These are phyloP conservation scores for Clarireedia sp. DNA, from an alignment of 2,329 filamentous ascomycete species.

Conservation along the genomic window DNA sequence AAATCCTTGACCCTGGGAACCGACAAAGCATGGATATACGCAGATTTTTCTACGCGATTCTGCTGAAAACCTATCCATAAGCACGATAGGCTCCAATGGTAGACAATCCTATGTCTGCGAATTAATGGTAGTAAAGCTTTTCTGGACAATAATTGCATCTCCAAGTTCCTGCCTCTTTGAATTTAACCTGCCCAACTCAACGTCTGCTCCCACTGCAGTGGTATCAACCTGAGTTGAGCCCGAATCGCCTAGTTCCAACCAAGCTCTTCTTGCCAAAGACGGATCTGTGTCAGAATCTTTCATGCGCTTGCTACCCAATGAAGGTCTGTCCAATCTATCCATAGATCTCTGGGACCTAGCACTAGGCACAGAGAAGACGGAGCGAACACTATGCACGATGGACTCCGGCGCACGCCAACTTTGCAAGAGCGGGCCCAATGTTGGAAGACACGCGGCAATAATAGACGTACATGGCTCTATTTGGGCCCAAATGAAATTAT, in stretches of 20 bases:
- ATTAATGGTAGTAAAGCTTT: neutral
- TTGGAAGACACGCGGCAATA: neutral
- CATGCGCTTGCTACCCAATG: neutral
- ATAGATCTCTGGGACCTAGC: neutral
- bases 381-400: neutral
- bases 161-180: neutral
- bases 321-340: neutral
- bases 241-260: neutral
- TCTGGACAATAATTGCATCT: neutral
- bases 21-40: no score
- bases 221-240: neutral
- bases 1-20: no score
- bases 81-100: no score
- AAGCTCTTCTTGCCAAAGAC: neutral
- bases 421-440: neutral
- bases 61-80: no score
- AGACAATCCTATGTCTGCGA: no score
- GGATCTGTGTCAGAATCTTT: neutral
- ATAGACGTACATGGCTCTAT: neutral
- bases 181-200: neutral
- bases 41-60: no score
- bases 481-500: neutral
- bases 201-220: neutral
- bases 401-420: neutral
- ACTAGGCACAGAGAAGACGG: neutral